A percentile compares a stretch with the other conserved stretches of the same genome.
Evolutionary conservation across 345 rosid genomes (phyloP).

Genomic region (Melaleuca quinquenervia): DNA sequence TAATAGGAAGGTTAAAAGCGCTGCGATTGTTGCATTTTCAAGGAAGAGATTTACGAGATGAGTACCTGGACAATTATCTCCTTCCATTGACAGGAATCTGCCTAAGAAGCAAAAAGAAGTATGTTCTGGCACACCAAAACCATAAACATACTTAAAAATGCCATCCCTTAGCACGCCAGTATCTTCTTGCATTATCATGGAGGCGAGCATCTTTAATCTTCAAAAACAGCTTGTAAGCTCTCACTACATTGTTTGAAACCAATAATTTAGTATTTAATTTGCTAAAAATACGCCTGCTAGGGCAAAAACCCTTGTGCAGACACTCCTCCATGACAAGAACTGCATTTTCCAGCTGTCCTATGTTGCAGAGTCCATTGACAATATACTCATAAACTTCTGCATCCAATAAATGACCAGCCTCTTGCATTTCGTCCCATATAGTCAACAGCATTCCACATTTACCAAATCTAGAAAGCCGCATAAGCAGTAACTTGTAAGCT

Average conservation of each 20-base stretch:
- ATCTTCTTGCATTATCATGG: slow-evolving; percentile 54
- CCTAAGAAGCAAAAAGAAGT: background rate
- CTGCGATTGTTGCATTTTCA: background rate
- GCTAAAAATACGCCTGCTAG: slow-evolving; percentile 65
- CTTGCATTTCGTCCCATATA: slow-evolving; percentile 87
- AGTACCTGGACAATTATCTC: background rate
- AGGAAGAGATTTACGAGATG: background rate
- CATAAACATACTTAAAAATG: slow-evolving; percentile 41
- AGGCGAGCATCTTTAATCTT: slow-evolving; percentile 65
- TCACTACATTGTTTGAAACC: slow-evolving; percentile 57
- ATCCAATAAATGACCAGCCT: slow-evolving; percentile 53
- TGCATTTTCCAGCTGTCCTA: slow-evolving; percentile 86
- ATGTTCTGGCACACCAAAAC: background rate
- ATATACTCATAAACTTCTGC: slow-evolving; percentile 69
- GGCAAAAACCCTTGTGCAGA: slow-evolving; percentile 66
- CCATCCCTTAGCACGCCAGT: slow-evolving; percentile 88
- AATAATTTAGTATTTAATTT: slow-evolving; percentile 63
- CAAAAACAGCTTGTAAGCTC: slow-evolving; percentile 65
- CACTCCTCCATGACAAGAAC: slow-evolving; percentile 88
- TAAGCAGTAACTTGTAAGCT: slow-evolving; percentile 70
- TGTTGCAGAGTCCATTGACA: slow-evolving; percentile 74
- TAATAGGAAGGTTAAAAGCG: background rate
- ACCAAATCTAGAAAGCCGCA: slow-evolving; percentile 78
- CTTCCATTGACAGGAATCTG: background rate
- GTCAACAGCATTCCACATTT: slow-evolving; percentile 80